Conservation (phyloP, 306 rosid genomes). For the Vigna angularis region DNA sequence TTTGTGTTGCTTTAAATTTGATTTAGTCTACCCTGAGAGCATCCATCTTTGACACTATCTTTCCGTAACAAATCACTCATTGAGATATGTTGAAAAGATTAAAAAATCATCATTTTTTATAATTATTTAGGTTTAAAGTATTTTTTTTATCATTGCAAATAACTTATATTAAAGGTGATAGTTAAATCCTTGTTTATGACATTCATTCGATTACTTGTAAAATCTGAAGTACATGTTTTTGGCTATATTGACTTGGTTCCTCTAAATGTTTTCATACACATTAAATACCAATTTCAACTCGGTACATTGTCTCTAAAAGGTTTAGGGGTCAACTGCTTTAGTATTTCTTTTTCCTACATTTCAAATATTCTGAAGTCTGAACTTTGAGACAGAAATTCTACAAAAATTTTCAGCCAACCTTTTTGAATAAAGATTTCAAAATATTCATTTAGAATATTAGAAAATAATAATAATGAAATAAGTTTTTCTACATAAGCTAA, state of each 20-base stretch:
- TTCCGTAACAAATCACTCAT: no score
- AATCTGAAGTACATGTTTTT: background rate
- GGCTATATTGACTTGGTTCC: constrained; percentile 3
- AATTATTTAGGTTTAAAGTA: no score
- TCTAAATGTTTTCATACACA: background rate
- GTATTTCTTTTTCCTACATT: background rate
- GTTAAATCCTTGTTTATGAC: background rate
- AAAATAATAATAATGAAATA: no score
- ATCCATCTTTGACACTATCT: no score
- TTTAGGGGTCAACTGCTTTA: background rate
- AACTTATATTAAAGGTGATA: background rate
- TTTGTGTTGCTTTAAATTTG: no score
- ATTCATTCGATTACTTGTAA: background rate
- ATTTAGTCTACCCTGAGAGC: no score
- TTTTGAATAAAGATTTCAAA: constrained; percentile 28
- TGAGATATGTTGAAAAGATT: no score
- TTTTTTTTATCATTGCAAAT: background rate
- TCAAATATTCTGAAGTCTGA: constrained; percentile 19
- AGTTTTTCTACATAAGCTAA: no score
- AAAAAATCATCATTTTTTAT: no score
- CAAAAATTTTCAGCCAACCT: constrained; percentile 2
- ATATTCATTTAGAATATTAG: background rate
- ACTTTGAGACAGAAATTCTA: background rate
- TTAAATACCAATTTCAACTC: background rate
- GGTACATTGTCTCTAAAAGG: background rate